These are phyloP conservation scores for Fusarium sp. DNA, from an alignment of 2,329 filamentous ascomycete genomes.

Conservation along the genomic window DNA sequence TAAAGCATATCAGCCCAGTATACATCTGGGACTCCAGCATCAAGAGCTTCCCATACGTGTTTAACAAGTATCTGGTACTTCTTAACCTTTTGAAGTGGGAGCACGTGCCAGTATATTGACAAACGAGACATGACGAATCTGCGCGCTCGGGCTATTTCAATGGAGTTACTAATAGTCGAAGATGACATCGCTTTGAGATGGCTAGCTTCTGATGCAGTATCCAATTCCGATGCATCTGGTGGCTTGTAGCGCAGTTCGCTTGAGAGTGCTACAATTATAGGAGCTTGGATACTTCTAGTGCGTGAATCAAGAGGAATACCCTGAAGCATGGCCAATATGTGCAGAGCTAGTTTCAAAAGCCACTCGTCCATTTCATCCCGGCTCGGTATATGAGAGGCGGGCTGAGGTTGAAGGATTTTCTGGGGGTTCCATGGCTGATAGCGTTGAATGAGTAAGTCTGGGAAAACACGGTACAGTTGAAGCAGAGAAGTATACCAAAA, in stretches of 20 bases:
- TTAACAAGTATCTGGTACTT: conserved; percentile 1
- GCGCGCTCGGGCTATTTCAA: conserved; percentile 1
- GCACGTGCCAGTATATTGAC: conserved; percentile 4
- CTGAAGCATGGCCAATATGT: conserved; percentile 1
- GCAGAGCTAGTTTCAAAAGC: conserved; percentile 1
- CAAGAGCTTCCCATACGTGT: conserved; percentile 4
- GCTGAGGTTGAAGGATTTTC: not conserved
- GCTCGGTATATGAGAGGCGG: not conserved
- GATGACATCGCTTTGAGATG: not conserved
- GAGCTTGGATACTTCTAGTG: conserved; percentile 8
- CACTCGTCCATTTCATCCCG: not conserved
- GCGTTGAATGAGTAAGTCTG: conserved; percentile 2
- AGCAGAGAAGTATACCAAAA: conserved; percentile 4
- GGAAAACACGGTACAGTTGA: conserved; percentile 3
- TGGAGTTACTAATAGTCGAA: not conserved
- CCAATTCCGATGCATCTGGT: not conserved
- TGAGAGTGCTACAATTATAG: conserved; percentile 3
- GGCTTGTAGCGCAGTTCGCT: conserved; percentile 3
- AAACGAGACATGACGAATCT: conserved; percentile 7
- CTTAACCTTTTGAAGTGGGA: not conserved
- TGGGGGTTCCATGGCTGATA: conserved; percentile 1
- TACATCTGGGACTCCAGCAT: not conserved
- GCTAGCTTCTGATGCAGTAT: not conserved
- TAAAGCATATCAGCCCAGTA: conserved; percentile 4
- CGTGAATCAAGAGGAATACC: conserved; percentile 4